These are phyloP conservation scores for Hypericum androsaemum DNA, from an alignment of 345 rosid species.

Conservation along the genomic window DNA sequence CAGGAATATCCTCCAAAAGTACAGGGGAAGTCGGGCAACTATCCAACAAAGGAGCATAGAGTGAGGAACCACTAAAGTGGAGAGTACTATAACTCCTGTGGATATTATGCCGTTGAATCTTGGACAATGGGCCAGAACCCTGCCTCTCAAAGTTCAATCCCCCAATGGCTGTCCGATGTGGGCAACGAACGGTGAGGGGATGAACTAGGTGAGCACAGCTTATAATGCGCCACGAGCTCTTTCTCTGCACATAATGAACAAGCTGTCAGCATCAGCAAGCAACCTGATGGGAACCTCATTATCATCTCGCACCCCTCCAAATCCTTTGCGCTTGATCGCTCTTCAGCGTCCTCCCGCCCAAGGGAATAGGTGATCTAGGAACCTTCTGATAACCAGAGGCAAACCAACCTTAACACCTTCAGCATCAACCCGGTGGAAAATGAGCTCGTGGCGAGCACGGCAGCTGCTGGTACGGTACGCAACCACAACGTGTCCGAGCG, in stretches of 20 bases:
- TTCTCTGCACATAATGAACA: slow-evolving; percentile 47
- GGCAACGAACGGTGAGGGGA: slow-evolving; percentile 24
- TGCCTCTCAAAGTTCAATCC: slow-evolving; percentile 61
- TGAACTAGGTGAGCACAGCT: slow-evolving; percentile 61
- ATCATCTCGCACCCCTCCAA: slow-evolving; percentile 38
- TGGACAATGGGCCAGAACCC: slow-evolving; percentile 33
- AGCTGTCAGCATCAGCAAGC: slow-evolving; percentile 78
- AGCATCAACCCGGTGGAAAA: slow-evolving; percentile 79
- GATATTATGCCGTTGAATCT: slow-evolving; percentile 38
- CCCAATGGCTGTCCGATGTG: slow-evolving; percentile 36
- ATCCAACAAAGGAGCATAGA: slow-evolving; percentile 70
- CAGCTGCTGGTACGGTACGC: slow-evolving; percentile 96
- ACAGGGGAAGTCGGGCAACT: slow-evolving; percentile 40
- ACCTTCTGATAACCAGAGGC: slow-evolving; percentile 75
- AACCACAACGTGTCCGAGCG: slow-evolving; percentile 85
- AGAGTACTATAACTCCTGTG: slow-evolving; percentile 63
- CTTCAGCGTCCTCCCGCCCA: slow-evolving; percentile 52
- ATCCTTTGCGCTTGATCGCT: slow-evolving; percentile 59
- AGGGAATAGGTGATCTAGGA: slow-evolving; percentile 85
- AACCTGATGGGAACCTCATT: slow-evolving; percentile 59
- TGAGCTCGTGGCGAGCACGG: slow-evolving; percentile 73
- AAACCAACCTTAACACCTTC: slow-evolving; percentile 48
- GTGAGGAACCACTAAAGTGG: slow-evolving; percentile 55
- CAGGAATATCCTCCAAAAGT: slow-evolving; percentile 49
- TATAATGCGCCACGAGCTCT: slow-evolving; percentile 75